These are phyloP conservation scores for Pyricularia sp. DNA, from an alignment of 2,329 filamentous ascomycete genomes.

Conservation along the genomic window DNA sequence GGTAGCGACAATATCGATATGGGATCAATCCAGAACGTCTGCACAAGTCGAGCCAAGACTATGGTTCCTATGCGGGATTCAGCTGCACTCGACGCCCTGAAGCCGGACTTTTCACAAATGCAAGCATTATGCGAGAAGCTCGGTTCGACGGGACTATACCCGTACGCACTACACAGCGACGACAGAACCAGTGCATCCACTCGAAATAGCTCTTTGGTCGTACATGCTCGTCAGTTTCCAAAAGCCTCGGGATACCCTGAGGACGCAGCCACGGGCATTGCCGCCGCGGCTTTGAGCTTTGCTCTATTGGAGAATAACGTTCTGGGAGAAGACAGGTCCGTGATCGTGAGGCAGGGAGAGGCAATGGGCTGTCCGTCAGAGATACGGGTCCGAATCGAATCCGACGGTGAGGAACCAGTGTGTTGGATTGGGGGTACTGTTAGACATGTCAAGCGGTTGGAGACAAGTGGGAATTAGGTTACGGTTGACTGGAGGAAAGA, in stretches of 20 bases:
- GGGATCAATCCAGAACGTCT: background rate
- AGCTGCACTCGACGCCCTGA: background rate
- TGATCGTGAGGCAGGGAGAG: background rate
- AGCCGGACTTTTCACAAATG: background rate
- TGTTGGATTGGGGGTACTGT: background rate
- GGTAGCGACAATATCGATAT: too few relatives aligned
- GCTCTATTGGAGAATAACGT: background rate
- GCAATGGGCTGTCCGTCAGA: conserved; percentile 1
- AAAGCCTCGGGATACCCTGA: background rate
- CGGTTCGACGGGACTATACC: background rate
- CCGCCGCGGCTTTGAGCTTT: background rate
- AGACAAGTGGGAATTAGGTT: background rate
- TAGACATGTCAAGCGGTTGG: background rate
- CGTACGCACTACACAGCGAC: background rate
- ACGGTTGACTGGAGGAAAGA: background rate
- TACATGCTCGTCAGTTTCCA: background rate
- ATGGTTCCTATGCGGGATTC: background rate
- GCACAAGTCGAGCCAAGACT: conserved; percentile 1
- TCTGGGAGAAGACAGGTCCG: background rate
- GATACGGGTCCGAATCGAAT: background rate
- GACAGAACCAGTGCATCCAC: background rate
- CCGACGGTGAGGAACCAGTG: background rate
- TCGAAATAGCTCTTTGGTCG: background rate
- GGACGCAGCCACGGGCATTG: background rate
- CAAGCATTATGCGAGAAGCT: background rate